A percentile compares a stretch with the other conserved stretches of the same genome.
phyloP scores from a whole-genome alignment of 2,329 filamentous ascomycete genomes.

The Apiospora aurea region DNA sequence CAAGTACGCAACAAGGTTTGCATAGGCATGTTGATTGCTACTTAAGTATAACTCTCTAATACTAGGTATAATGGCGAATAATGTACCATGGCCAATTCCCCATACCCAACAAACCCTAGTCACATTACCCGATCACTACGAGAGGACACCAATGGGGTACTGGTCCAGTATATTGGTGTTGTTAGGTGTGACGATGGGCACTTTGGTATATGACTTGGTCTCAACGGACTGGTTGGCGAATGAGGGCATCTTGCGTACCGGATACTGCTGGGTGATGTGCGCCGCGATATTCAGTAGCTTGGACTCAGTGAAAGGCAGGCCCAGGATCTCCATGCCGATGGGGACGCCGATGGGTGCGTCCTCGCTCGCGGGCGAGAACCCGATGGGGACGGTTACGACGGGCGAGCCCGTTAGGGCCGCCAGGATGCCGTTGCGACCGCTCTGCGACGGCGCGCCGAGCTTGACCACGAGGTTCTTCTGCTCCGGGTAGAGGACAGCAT shows the following conservation, averaged over 20 bases:
- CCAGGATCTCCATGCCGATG: conserved; percentile 70
- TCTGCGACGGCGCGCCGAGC: conserved; percentile 62
- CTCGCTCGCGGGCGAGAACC: conserved; percentile 55
- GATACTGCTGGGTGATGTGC: conserved; percentile 53
- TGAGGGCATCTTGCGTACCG: conserved; percentile 53
- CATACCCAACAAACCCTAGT: neutral
- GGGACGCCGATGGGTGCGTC: conserved; percentile 65
- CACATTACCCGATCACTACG: conserved; percentile 16
- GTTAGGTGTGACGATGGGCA: conserved; percentile 55
- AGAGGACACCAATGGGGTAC: conserved; percentile 57
- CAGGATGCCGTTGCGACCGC: conserved; percentile 59
- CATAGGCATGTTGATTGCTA: too few species aligned
- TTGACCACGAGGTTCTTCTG: conserved; percentile 69
- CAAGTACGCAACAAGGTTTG: too few species aligned
- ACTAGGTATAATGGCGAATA: neutral
- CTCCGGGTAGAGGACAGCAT: conserved; percentile 69
- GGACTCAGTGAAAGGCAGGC: conserved; percentile 61
- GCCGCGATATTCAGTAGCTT: conserved; percentile 61
- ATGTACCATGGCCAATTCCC: neutral
- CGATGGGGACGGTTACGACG: conserved; percentile 56
- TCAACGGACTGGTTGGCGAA: conserved; percentile 52
- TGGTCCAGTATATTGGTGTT: conserved; percentile 47
- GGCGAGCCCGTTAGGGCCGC: conserved; percentile 50
- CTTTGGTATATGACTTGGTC: conserved; percentile 46
- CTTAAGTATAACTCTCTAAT: neutral